Conservation (phyloP, 1,139 yeast genomes). For the Debaryomyces nepalensis region DNA sequence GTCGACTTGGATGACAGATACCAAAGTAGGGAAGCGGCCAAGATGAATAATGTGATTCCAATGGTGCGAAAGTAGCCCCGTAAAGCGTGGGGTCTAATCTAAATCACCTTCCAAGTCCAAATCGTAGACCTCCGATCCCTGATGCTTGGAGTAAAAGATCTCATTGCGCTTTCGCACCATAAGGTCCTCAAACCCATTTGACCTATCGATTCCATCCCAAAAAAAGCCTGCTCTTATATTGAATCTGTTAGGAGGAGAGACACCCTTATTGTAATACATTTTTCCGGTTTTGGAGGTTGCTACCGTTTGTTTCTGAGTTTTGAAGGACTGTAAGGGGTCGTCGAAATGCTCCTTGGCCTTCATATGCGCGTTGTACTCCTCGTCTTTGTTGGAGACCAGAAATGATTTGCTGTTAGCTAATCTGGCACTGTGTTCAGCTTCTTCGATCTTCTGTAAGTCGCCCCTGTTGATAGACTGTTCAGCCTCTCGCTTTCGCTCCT, state of each 20-base stretch:
- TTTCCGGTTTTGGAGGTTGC: constrained; percentile 28
- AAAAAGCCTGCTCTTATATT: constrained; percentile 76
- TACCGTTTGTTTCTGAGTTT: constrained; percentile 40
- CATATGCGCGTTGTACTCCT: constrained; percentile 39
- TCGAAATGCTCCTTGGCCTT: constrained; percentile 49
- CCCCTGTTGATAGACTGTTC: constrained; percentile 18
- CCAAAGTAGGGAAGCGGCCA: no score
- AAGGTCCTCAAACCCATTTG: constrained; percentile 83
- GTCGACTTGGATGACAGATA: not conserved
- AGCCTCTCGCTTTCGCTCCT: constrained; percentile 30
- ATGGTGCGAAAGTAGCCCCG: no score
- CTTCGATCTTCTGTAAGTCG: constrained; percentile 52
- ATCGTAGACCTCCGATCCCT: constrained; percentile 8
- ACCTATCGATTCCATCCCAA: constrained; percentile 94
- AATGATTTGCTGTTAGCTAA: constrained; percentile 31
- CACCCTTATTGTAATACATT: constrained; percentile 48
- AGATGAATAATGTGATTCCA: no score
- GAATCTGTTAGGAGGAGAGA: constrained; percentile 72
- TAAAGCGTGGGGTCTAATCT: no score
- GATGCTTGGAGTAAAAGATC: not conserved
- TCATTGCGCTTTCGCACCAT: constrained; percentile 51
- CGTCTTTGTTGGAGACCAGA: constrained; percentile 40
- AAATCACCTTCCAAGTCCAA: constrained; percentile 5
- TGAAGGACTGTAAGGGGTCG: constrained; percentile 69
- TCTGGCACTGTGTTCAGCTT: constrained; percentile 46